Percentiles rank a stretch among this genome's conserved stretches.
These are phyloP conservation scores for Zygoascus tannicola DNA, from an alignment of 805 yeast genomes.

Conservation along the genomic window DNA sequence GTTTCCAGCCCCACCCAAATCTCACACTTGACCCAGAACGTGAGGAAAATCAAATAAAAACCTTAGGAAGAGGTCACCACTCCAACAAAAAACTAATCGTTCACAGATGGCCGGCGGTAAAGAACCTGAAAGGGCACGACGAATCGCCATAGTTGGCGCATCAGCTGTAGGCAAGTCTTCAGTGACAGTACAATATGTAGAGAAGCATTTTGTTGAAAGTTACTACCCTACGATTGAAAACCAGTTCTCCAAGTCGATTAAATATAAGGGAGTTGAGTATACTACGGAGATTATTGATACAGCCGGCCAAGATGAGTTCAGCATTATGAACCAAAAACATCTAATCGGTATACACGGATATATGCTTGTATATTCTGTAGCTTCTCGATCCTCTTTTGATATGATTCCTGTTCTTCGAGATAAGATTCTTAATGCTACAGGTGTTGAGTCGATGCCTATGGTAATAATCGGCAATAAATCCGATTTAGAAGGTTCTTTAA, in stretches of 20 bases:
- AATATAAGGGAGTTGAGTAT: conserved; percentile 51
- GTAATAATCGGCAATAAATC: conserved; percentile 56
- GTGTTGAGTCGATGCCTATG: conserved; percentile 55
- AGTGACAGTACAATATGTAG: conserved; percentile 61
- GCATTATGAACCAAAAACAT: conserved; percentile 58
- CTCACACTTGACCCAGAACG: too few species aligned
- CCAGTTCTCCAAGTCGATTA: conserved; percentile 53
- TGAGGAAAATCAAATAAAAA: too few species aligned
- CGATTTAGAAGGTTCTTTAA: conserved; percentile 44
- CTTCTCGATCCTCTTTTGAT: conserved; percentile 58
- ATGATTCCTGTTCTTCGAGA: conserved; percentile 58
- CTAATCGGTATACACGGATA: conserved; percentile 67
- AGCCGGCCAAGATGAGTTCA: conserved; percentile 77
- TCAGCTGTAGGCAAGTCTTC: conserved; percentile 72
- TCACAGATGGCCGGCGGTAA: too few species aligned
- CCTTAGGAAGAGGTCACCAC: too few species aligned
- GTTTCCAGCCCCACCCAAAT: too few species aligned
- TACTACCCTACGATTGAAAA: conserved; percentile 77
- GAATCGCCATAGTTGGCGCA: conserved; percentile 68
- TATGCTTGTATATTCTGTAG: conserved; percentile 60
- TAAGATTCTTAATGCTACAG: conserved; percentile 58
- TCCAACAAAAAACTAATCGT: too few species aligned
- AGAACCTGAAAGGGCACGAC: conserved; percentile 40
- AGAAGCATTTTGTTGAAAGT: conserved; percentile 64
- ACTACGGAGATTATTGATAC: conserved; percentile 70